A percentile compares a stretch with the other conserved stretches of the same genome.
phyloP scores from a whole-genome alignment of 352 stramenopile genomes.

The Achlya hypogyna region DNA sequence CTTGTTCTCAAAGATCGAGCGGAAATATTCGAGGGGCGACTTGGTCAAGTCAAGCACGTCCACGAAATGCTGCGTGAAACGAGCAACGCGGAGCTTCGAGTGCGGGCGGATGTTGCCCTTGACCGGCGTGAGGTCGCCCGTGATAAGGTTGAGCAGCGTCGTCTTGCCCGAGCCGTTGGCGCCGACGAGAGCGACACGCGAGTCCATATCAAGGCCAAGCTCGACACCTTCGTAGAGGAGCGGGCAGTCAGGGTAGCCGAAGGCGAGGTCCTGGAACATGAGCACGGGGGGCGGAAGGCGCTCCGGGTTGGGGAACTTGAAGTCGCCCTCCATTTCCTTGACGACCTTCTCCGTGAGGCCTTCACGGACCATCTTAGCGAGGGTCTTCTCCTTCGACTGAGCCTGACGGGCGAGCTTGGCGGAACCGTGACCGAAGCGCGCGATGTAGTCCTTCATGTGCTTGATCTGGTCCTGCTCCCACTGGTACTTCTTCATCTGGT shows the following conservation, averaged over 20 bases:
- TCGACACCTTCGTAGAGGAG: slow-evolving; percentile 90
- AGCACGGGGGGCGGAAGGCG: slow-evolving; percentile 92
- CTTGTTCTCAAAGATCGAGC: slow-evolving; percentile 87
- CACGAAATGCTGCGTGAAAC: slow-evolving; percentile 98
- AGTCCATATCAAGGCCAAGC: slow-evolving; percentile 96
- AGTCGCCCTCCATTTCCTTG: slow-evolving; percentile 79
- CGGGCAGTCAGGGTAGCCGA: slow-evolving; percentile 89
- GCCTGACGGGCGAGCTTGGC: slow-evolving; percentile 96
- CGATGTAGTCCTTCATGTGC: slow-evolving; percentile 99
- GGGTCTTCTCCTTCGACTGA: slow-evolving; percentile 97
- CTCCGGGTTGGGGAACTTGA: slow-evolving; percentile 96
- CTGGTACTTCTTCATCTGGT: slow-evolving; percentile 97
- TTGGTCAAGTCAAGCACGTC: slow-evolving; percentile 95
- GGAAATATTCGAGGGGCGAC: slow-evolving; percentile 96
- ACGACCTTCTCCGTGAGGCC: slow-evolving; percentile 93
- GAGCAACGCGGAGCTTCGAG: slow-evolving; percentile 92
- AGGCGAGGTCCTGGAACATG: slow-evolving; percentile 96
- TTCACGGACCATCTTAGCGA: slow-evolving; percentile 96
- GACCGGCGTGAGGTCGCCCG: slow-evolving; percentile 89
- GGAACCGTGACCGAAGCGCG: slow-evolving; percentile 96
- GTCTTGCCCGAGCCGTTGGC: slow-evolving; percentile 95
- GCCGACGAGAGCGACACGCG: slow-evolving; percentile 93
- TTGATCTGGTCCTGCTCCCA: slow-evolving; percentile 98
- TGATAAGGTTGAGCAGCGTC: slow-evolving; percentile 98
- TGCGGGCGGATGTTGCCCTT: slow-evolving; percentile 93